phyloP scores from a whole-genome alignment of 148 eudicot species.

The Arbutus unedo region DNA sequence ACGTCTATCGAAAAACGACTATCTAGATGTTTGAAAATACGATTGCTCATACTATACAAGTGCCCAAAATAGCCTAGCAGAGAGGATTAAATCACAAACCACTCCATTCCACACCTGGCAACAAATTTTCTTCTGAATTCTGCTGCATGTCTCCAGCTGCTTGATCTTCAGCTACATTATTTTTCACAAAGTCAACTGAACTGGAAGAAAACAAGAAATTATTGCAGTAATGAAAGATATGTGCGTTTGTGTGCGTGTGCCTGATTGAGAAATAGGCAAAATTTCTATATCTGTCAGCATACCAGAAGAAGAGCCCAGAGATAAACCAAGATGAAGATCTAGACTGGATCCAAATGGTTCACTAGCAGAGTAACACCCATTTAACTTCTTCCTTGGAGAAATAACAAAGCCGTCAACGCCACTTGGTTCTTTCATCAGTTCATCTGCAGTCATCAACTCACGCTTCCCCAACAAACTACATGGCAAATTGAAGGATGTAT shows the following conservation, averaged over 20 bases:
- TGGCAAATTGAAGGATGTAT: conserved; percentile 17
- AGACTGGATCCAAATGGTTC: conserved; percentile 34
- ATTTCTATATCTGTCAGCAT: conserved; percentile 11
- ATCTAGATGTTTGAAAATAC: conserved; percentile 1
- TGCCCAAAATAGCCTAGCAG: neutral
- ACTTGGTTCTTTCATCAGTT: conserved; percentile 17
- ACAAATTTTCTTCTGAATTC: conserved; percentile 24
- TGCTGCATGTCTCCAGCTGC: conserved; percentile 27
- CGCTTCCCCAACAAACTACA: conserved; percentile 8
- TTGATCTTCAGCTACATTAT: conserved; percentile 24
- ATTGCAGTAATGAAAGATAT: neutral
- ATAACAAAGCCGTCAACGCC: conserved; percentile 11
- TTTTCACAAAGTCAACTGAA: conserved; percentile 26
- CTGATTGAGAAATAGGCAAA: neutral
- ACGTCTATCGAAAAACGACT: neutral
- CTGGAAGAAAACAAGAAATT: conserved; percentile 17
- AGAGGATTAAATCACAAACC: neutral
- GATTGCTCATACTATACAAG: neutral
- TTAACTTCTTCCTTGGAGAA: conserved; percentile 26
- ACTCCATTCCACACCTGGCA: conserved; percentile 30
- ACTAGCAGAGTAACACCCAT: conserved; percentile 20
- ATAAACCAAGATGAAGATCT: conserved; percentile 31
- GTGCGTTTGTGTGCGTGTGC: neutral
- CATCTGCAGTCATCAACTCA: conserved; percentile 26
- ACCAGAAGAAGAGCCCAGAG: conserved; percentile 40